These are phyloP conservation scores for Neoscytalidium dimidiatum DNA, from an alignment of 2,329 filamentous ascomycete genomes.

Conservation along the genomic window DNA sequence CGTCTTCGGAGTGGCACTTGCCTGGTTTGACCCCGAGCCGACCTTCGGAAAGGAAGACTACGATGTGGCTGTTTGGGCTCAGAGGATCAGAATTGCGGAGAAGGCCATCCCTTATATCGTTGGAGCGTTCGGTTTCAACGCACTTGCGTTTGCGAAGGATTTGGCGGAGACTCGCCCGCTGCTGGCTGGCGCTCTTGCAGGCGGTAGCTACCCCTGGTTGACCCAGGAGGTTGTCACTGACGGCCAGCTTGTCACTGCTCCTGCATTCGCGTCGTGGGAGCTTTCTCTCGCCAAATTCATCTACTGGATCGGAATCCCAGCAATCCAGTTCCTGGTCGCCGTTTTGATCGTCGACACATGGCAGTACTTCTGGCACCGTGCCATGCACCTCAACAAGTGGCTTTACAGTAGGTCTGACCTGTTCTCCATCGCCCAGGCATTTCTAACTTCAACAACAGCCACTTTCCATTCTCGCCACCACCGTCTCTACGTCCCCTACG, in stretches of 20 bases:
- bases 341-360: conserved; percentile 85
- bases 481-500: conserved; percentile 95
- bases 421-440: no score
- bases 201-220: conserved; percentile 77
- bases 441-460: conserved; percentile 50
- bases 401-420: conserved; percentile 73
- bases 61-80: conserved; percentile 88
- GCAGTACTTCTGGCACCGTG: conserved; percentile 96
- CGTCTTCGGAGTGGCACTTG: conserved; percentile 66
- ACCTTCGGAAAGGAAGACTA: conserved; percentile 78
- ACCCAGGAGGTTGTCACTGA: conserved; percentile 58
- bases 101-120: conserved; percentile 74
- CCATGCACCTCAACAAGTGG: conserved; percentile 98
- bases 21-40: conserved; percentile 71
- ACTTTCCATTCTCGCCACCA: conserved; percentile 95
- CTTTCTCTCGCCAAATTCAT: conserved; percentile 70
- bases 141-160: conserved; percentile 72
- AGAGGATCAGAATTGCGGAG: conserved; percentile 76
- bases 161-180: conserved; percentile 70
- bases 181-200: conserved; percentile 73
- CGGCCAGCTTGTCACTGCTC: conserved; percentile 55
- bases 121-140: conserved; percentile 73
- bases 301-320: conserved; percentile 78
- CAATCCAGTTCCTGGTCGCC: conserved; percentile 73
- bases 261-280: conserved; percentile 85